A percentile compares a stretch with the other conserved stretches of the same genome.
phyloP scores from a whole-genome alignment of 2,329 filamentous ascomycete species.

The Diaporthe caulivora region DNA sequence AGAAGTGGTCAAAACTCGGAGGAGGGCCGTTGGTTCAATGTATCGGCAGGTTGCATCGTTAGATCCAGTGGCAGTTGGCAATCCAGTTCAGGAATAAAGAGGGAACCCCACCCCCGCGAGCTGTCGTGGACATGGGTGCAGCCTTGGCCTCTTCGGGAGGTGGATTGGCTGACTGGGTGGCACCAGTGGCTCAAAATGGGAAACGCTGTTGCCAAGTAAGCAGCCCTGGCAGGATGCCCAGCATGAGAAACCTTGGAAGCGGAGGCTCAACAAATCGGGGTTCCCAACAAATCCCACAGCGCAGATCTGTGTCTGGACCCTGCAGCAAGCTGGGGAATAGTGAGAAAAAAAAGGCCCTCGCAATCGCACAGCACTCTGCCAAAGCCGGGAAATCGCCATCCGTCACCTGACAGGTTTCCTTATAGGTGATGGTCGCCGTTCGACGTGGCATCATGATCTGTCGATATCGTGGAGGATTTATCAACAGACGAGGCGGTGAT shows the following conservation, averaged over 20 bases:
- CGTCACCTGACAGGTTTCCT: constrained; percentile 20
- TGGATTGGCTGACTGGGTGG: background rate
- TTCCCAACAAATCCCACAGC: constrained; percentile 38
- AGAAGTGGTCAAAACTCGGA: constrained; percentile 31
- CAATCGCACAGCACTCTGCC: background rate
- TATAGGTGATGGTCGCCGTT: background rate
- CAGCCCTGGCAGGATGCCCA: background rate
- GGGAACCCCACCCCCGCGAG: constrained; percentile 27
- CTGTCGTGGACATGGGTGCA: background rate
- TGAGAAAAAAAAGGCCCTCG: constrained; percentile 1
- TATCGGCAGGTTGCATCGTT: background rate
- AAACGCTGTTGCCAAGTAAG: constrained; percentile 13
- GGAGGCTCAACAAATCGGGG: constrained; percentile 39
- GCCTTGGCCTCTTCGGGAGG: background rate
- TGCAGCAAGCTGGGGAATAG: constrained; percentile 22
- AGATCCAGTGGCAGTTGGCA: background rate
- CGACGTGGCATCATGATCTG: constrained; percentile 29
- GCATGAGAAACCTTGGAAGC: constrained; percentile 22
- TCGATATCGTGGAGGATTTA: background rate
- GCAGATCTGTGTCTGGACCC: constrained; percentile 28
- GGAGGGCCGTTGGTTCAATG: constrained; percentile 2
- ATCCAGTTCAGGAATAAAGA: background rate
- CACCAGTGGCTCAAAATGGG: constrained; percentile 5
- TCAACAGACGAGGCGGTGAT: constrained; percentile 12
- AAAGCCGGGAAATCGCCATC: background rate